Percentiles rank a stretch among this genome's conserved stretches.
phyloP scores from a whole-genome alignment of 768 basidiomycete species.

The Tubosaeta sp. region DNA sequence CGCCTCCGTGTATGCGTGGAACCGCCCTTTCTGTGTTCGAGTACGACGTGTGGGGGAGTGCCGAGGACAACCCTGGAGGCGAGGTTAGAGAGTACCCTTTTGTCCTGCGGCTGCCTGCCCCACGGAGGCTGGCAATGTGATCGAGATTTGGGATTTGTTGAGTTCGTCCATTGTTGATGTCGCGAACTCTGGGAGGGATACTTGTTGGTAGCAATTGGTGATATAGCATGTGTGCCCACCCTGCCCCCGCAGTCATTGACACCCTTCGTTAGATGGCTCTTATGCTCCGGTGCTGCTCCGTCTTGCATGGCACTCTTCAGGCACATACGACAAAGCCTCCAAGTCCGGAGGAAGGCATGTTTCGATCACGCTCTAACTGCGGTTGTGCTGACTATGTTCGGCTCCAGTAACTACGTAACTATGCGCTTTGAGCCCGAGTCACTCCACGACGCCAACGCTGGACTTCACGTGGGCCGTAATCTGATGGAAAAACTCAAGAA shows the following conservation, averaged over 20 bases:
- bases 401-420: conserved; percentile 87
- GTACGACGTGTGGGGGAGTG: conserved; percentile 7
- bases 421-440: conserved; percentile 96
- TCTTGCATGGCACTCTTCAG: conserved; percentile 92
- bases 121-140: neutral
- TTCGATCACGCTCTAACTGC: neutral
- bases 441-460: conserved; percentile 78
- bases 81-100: conserved; percentile 1
- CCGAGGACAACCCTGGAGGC: neutral
- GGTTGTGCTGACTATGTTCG: conserved; percentile 4
- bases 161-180: too few relatives aligned
- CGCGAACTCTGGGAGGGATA: too few relatives aligned
- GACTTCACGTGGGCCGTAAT: conserved; percentile 73
- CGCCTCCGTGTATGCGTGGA: neutral
- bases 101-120: neutral
- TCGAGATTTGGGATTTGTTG: conserved; percentile 13
- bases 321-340: conserved; percentile 81
- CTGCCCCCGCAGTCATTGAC: neutral
- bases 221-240: too few relatives aligned
- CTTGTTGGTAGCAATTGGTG: too few relatives aligned
- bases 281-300: conserved; percentile 85
- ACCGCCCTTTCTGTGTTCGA: conserved; percentile 7
- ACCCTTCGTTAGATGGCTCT: conserved; percentile 61
- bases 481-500: conserved; percentile 85
- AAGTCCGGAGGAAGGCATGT: conserved; percentile 76